Base-by-base conservation (phyloP, 768 basidiomycete genomes). In the Pilatotrama ljubarskyi region DNA sequence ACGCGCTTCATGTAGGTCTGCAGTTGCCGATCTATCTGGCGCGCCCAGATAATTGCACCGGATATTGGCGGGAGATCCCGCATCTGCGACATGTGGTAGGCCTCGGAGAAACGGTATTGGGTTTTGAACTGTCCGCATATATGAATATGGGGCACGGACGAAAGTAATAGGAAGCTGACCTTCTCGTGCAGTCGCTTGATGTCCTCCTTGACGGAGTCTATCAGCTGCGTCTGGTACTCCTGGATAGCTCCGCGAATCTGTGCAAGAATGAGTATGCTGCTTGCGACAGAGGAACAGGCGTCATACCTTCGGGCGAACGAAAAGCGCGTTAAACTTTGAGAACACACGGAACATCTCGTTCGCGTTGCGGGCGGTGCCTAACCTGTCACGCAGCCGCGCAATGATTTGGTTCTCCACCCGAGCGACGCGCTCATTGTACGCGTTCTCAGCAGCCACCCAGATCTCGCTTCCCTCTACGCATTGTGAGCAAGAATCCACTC, bases 291-390 rank as follows among this genome's bases (percentile, higher is more conserved):
- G 9, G 20, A 22, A 8, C 11, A 52, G 4, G n/a, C 43, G 20
- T 6, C 24, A 50, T 40, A 94, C 94, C 85, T 98, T 97, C 9
- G 94, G 95, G 60, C 96, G 80, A 36, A 98, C 95, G 70, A 98
- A 97, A 36, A 98, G 75, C 0, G 95, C 92, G 71, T 99, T 98
- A 80, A 98, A 98, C 75, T 96, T 96, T 17, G 93, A 95, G 75
- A 99, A 98, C 44, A 98, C 96, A 51, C 96, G 83, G 77, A 99
- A 98, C 97, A 98, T 99, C 76, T 98, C 97, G 72, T 97, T 96
- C 15, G 97, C 96, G 72, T 98, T 99, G 32, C 95, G 79, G 22
- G 97, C 97, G 15, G 94, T 96, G 14, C 94, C 97, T 11, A 98
- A 80, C 59, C 93, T 82, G 74, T 98, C 96, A 24, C 96, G 82